phyloP scores from a whole-genome alignment of 2,329 filamentous ascomycete species.

The Diaporthe humulicola region DNA sequence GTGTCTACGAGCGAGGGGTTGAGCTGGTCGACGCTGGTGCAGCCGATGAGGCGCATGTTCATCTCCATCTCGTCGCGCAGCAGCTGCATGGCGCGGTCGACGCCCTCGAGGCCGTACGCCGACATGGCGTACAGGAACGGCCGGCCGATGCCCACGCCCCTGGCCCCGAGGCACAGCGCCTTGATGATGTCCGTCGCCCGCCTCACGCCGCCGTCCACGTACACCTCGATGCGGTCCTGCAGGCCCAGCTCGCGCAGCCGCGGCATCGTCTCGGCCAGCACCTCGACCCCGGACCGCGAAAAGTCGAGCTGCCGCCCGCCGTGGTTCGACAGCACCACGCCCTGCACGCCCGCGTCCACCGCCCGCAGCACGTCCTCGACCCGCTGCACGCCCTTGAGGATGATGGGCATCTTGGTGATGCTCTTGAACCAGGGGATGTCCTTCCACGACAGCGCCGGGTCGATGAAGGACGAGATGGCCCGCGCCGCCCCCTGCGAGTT shows the following conservation, averaged over 20 bases:
- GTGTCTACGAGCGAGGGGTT: constrained; percentile 86
- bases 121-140: constrained; percentile 98
- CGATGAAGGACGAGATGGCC: constrained; percentile 97
- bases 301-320: constrained; percentile 95
- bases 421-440: constrained; percentile 93
- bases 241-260: constrained; percentile 80
- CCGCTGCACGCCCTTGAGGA: constrained; percentile 96
- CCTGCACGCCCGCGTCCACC: constrained; percentile 84
- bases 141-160: constrained; percentile 91
- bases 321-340: constrained; percentile 95
- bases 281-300: constrained; percentile 88
- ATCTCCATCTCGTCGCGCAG: constrained; percentile 98
- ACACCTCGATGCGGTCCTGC: constrained; percentile 86
- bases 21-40: constrained; percentile 79
- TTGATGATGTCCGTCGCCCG: constrained; percentile 96
- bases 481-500: constrained; percentile 92
- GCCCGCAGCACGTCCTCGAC: constrained; percentile 94
- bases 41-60: constrained; percentile 97
- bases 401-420: constrained; percentile 94
- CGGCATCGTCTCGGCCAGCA: constrained; percentile 94
- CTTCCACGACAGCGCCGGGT: constrained; percentile 92
- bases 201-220: constrained; percentile 89
- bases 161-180: constrained; percentile 91
- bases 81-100: constrained; percentile 92
- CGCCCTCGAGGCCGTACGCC: constrained; percentile 87